These are phyloP conservation scores for Botryotinia convoluta DNA, from an alignment of 2,329 filamentous ascomycete species.

Conservation along the genomic window DNA sequence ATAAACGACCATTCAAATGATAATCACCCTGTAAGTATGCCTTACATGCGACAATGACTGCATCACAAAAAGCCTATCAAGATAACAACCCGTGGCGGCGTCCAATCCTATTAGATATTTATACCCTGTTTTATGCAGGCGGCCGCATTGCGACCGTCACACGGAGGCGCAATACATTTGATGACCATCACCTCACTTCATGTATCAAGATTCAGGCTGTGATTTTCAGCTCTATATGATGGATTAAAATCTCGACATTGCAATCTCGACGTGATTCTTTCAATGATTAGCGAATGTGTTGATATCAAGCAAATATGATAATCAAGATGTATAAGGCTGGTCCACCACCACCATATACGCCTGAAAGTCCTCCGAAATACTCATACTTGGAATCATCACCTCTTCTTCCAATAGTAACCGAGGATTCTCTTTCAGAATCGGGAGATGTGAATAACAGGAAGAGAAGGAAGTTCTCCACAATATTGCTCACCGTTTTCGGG, in stretches of 20 bases:
- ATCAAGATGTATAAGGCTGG: not conserved
- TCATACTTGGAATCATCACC: not conserved
- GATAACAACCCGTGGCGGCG: not conserved
- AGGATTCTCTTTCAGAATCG: too few relatives aligned
- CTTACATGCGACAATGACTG: not conserved
- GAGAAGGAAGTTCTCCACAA: too few relatives aligned
- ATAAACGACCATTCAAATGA: not conserved
- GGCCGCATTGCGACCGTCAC: not conserved
- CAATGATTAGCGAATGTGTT: not conserved
- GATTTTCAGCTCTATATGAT: not conserved
- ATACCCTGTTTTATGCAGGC: slow-evolving; percentile 3
- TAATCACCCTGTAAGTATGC: not conserved
- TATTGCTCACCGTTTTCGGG: not conserved
- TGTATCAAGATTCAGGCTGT: not conserved
- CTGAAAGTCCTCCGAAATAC: not conserved
- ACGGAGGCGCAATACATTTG: not conserved
- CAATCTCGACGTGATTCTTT: not conserved
- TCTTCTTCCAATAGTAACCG: not conserved
- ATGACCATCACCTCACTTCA: not conserved
- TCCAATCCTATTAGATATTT: not conserved
- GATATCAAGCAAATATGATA: not conserved
- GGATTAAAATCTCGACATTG: not conserved
- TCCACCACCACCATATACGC: not conserved
- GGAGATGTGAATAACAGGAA: not conserved
- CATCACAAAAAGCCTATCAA: not conserved